These are phyloP conservation scores for Nyctanthes arbortristis DNA, from an alignment of 257 asterid species.

Conservation along the genomic window DNA sequence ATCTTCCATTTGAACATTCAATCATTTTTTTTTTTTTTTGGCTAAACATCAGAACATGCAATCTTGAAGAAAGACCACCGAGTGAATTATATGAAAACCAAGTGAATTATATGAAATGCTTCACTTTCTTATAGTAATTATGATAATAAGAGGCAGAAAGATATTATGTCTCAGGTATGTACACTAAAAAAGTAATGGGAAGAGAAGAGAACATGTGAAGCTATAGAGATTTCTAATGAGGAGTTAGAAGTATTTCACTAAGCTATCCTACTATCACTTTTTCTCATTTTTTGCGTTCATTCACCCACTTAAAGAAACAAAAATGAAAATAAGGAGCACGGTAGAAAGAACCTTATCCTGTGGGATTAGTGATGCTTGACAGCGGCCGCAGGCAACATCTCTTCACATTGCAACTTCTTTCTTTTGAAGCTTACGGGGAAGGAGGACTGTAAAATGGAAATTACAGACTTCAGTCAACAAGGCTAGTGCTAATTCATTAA, in stretches of 20 bases:
- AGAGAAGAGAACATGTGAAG: not conserved
- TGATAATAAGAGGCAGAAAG: too few species aligned
- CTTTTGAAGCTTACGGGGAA: conserved; percentile 51
- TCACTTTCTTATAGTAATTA: too few species aligned
- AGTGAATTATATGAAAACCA: too few species aligned
- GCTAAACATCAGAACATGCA: too few species aligned
- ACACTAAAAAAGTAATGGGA: not conserved
- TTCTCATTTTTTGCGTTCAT: conserved; percentile 16
- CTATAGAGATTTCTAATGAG: conserved; percentile 13
- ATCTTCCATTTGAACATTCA: too few species aligned
- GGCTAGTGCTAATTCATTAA: conserved; percentile 14
- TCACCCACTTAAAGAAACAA: not conserved
- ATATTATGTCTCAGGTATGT: not conserved
- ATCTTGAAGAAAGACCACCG: too few species aligned
- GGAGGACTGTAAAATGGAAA: conserved; percentile 58
- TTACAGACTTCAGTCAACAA: not conserved
- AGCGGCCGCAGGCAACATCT: conserved; percentile 17
- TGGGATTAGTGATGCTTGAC: conserved; percentile 14
- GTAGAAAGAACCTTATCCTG: conserved; percentile 27
- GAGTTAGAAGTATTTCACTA: not conserved
- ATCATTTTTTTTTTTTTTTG: too few species aligned
- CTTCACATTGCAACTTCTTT: conserved; percentile 30
- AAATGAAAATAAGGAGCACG: conserved; percentile 4
- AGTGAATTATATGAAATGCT: too few species aligned
- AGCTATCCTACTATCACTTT: conserved; percentile 8